Evolutionary conservation across 75 land plant genomes (phyloP).

Genomic region (Selaginella tamariscina): DNA sequence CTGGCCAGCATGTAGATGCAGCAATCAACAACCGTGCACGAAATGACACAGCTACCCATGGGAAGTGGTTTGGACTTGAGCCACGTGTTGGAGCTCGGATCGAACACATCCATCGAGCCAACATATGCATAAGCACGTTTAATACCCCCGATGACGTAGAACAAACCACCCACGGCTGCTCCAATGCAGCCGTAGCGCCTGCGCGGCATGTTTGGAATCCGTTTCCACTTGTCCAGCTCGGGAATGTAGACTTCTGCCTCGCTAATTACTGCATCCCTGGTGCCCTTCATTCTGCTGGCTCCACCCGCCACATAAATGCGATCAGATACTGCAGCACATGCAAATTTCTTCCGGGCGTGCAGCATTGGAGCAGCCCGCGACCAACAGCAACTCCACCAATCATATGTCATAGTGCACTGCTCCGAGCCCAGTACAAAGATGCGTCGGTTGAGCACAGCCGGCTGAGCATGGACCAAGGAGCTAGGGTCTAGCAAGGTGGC

Average conservation of each 20-base stretch:
- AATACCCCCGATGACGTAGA: constrained; percentile 76
- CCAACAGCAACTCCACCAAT: constrained; percentile 51
- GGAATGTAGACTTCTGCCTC: constrained; percentile 79
- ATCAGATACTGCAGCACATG: constrained; percentile 44
- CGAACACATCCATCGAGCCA: constrained; percentile 67
- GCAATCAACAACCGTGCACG: constrained; percentile 54
- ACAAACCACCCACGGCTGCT: constrained; percentile 60
- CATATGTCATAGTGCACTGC: constrained; percentile 39
- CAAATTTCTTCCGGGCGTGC: constrained; percentile 68
- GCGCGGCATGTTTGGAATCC: constrained; percentile 44
- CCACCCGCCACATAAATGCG: constrained; percentile 77
- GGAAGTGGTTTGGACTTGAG: constrained; percentile 50
- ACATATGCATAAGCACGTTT: constrained; percentile 51
- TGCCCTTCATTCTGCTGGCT: constrained; percentile 17
- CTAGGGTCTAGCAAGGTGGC: no score
- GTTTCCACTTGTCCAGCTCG: constrained; percentile 48
- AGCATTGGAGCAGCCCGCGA: constrained; percentile 38
- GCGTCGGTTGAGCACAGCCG: constrained; percentile 44
- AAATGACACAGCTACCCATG: constrained; percentile 72
- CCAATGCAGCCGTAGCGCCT: constrained; percentile 83
- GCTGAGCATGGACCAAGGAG: constrained; percentile 41
- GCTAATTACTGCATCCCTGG: constrained; percentile 25
- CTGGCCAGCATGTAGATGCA: constrained; percentile 66
- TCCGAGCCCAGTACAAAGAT: constrained; percentile 45
- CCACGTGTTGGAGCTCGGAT: constrained; percentile 47